These are phyloP conservation scores for Schrenkiella parvula DNA, from an alignment of 345 rosid genomes.

Conservation along the genomic window DNA sequence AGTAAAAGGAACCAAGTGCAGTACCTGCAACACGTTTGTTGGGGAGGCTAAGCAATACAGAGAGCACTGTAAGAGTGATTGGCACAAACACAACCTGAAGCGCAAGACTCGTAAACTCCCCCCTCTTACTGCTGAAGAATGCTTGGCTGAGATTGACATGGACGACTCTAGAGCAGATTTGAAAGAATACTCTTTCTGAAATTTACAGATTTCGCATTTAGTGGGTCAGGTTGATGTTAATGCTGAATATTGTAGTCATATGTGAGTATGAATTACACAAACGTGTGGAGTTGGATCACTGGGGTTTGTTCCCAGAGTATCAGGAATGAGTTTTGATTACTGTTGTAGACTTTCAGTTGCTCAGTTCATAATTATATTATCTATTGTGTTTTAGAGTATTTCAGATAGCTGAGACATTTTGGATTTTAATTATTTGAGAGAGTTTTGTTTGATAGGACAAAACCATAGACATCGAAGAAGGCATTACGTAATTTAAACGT, in stretches of 20 bases:
- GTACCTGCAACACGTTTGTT: slow-evolving; percentile 70
- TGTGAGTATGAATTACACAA: not conserved
- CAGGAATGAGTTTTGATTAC: not conserved
- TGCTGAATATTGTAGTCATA: not conserved
- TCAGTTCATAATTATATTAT: no score
- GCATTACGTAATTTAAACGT: not conserved
- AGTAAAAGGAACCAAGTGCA: slow-evolving; percentile 71
- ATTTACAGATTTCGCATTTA: not conserved
- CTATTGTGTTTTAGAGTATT: no score
- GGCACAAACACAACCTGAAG: slow-evolving; percentile 95
- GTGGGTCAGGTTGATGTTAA: not conserved
- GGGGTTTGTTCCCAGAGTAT: not conserved
- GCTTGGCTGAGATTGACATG: slow-evolving; percentile 65
- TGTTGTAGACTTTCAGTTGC: no score
- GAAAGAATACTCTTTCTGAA: slow-evolving; percentile 91
- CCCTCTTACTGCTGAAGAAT: slow-evolving; percentile 76
- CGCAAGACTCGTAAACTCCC: slow-evolving; percentile 85
- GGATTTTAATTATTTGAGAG: not conserved
- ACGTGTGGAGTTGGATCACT: not conserved
- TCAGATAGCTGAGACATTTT: no score
- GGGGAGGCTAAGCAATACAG: slow-evolving; percentile 83
- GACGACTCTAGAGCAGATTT: slow-evolving; percentile 65
- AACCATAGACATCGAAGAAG: not conserved
- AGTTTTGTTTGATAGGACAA: not conserved
- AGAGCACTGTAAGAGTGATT: slow-evolving; percentile 87